Evolutionary conservation across 202 grass and related monocot genomes (phyloP), one percentile per base, ranked within the genome.

Genomic region (Digitaria exilis): DNA sequence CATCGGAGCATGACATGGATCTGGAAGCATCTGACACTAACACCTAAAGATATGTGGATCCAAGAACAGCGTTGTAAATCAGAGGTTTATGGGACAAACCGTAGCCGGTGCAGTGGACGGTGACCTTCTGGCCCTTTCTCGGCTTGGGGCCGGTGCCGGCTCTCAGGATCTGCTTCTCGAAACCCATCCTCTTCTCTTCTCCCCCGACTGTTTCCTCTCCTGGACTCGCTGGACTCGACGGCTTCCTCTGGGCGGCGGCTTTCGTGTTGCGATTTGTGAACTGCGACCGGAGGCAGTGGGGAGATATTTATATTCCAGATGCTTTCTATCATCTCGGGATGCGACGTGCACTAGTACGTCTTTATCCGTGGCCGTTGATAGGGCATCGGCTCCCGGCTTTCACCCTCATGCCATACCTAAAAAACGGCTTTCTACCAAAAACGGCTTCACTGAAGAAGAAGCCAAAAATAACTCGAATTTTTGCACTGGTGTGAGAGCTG

Each of bases 101-200:
- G 72, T 79, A 96, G 80, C 96, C 96, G 44, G 96, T 96, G 93
- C 96, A 98, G 89, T 98, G 96, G 64, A 98, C 96, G 52, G 91
- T 94, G 87, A 98, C 96, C 58, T 87, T 90, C 81, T 99, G 93
- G 75, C 93, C 96, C 89, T 81, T 96, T 37, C 84, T 82, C 49
- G 96, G 96, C 80, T 84, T 94, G 85, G 89, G 84, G 64, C 96
- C 96, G 22, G 80, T 80, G 59, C 96, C 96, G 46, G 83, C 24
- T 69, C 32, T 95, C 32, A 98, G 60, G 44, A 96, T 83, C 80
- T 92, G 77, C 93, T 98, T 98, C 87, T 87, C 32, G 43, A 98
- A 80, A n/a, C 96, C 93, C 96, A 96, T 96, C 34, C 52, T 34
- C 52, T 35, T 57, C 54, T 26, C 80, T 7, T 57, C 75, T 65